phyloP scores from a whole-genome alignment of 345 rosid species.

The Gossypium anomalum region DNA sequence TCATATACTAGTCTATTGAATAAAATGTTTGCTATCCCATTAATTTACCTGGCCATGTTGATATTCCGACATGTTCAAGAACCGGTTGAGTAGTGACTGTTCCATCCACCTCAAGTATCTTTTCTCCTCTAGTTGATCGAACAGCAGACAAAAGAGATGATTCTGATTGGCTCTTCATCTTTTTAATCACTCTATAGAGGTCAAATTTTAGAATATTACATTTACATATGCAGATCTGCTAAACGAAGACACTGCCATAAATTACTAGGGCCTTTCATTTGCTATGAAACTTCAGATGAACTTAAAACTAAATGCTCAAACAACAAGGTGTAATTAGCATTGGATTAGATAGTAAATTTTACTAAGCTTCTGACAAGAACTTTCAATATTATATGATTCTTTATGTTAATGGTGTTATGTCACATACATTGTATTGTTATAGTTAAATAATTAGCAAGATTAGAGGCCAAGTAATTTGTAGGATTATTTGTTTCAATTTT shows the following conservation, averaged over 20 bases:
- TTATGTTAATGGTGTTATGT: background rate
- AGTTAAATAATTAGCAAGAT: background rate
- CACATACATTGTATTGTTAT: background rate
- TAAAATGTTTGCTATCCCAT: background rate
- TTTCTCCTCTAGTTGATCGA: slow-evolving; percentile 65
- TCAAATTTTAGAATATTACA: slow-evolving; percentile 7
- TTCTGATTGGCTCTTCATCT: slow-evolving; percentile 77
- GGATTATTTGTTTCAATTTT: background rate
- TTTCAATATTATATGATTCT: background rate
- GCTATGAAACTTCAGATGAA: slow-evolving; percentile 3
- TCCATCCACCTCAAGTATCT: slow-evolving; percentile 90
- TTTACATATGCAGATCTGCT: background rate
- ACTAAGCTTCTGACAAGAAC: background rate
- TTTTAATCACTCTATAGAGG: slow-evolving; percentile 68
- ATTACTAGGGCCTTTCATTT: background rate
- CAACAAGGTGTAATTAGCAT: background rate
- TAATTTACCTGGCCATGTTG: slow-evolving; percentile 87
- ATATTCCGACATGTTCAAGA: slow-evolving; percentile 94
- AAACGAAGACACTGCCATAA: background rate
- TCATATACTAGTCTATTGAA: background rate
- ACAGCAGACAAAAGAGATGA: slow-evolving; percentile 71
- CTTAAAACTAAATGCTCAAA: background rate
- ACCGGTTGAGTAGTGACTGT: slow-evolving; percentile 95
- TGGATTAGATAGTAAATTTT: background rate
- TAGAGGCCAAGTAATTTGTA: background rate